A percentile compares a stretch with the other conserved stretches of the same genome.
These are phyloP conservation scores for Cercospora sp. DNA, from an alignment of 2,329 filamentous ascomycete genomes.

Conservation along the genomic window DNA sequence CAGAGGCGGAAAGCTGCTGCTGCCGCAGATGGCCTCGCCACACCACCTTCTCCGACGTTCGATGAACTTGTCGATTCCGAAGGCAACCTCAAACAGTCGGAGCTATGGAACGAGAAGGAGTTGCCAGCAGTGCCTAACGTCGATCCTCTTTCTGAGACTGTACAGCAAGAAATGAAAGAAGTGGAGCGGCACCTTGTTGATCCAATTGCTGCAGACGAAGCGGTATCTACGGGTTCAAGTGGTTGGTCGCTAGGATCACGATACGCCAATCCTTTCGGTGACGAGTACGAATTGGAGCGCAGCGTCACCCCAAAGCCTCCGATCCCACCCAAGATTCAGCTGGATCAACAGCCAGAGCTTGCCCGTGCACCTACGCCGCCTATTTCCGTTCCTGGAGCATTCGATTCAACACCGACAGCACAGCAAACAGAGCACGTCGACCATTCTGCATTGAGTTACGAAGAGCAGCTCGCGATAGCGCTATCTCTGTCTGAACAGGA, in stretches of 20 bases:
- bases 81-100: conserved; percentile 33
- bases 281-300: conserved; percentile 42
- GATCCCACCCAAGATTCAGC: conserved; percentile 47
- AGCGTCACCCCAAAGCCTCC: conserved; percentile 49
- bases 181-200: conserved; percentile 31
- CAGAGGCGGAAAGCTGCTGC: conserved; percentile 31
- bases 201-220: conserved; percentile 21
- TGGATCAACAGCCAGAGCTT: conserved; percentile 29
- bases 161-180: conserved; percentile 30
- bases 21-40: conserved; percentile 20
- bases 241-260: conserved; percentile 46
- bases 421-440: conserved; percentile 21
- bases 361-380: conserved; percentile 25
- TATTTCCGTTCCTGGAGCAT: conserved; percentile 28
- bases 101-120: conserved; percentile 19
- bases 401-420: conserved; percentile 12
- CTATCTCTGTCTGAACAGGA: conserved; percentile 41
- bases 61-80: conserved; percentile 38
- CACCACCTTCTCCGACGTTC: conserved; percentile 34
- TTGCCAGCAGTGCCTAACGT: conserved; percentile 25
- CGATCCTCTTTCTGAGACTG: conserved; percentile 25
- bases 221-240: conserved; percentile 29
- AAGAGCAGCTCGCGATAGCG: conserved; percentile 42
- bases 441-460: conserved; percentile 36
- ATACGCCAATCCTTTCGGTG: conserved; percentile 50